Evolutionary conservation across 108 stramenopile genomes (phyloP).

Genomic region (Fragilaria radians): DNA sequence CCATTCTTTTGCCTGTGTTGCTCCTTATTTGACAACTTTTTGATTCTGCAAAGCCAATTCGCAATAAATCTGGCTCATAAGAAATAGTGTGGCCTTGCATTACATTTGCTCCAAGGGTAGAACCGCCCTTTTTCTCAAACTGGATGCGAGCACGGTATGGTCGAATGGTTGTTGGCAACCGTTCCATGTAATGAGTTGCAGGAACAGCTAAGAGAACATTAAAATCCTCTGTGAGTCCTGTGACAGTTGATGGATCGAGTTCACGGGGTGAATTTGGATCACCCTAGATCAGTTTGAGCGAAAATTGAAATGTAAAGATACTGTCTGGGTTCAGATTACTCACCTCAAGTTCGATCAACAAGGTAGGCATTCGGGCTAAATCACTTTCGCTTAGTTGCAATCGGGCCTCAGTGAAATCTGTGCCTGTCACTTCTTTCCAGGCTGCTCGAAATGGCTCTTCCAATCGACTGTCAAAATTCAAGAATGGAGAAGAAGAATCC

Average conservation of each 20-base stretch:
- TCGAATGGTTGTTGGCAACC: neutral
- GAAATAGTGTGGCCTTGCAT: slow-evolving; percentile 48
- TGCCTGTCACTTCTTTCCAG: slow-evolving; percentile 1
- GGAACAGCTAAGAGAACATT: slow-evolving; percentile 21
- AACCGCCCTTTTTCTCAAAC: slow-evolving; percentile 32
- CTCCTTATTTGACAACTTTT: slow-evolving; percentile 15
- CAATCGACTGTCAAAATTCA: neutral
- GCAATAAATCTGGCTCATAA: slow-evolving; percentile 54
- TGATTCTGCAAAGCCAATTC: slow-evolving; percentile 68
- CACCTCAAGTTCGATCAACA: slow-evolving; percentile 4
- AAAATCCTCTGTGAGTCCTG: neutral
- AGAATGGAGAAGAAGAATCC: neutral
- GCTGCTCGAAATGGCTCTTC: neutral
- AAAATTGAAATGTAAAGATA: neutral
- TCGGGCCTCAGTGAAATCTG: neutral
- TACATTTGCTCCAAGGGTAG: slow-evolving; percentile 54
- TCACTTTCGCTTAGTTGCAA: neutral
- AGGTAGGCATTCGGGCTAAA: neutral
- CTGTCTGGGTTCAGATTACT: neutral
- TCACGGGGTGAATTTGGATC: neutral
- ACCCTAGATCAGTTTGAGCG: neutral
- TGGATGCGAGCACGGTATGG: slow-evolving; percentile 28
- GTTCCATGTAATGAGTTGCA: slow-evolving; percentile 21
- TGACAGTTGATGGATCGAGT: slow-evolving; percentile 5
- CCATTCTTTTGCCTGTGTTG: neutral